Evolutionary conservation across 495 filamentous ascomycete genomes (phyloP), one percentile per base, ranked within the genome.

Genomic region (Penicillium herquei): DNA sequence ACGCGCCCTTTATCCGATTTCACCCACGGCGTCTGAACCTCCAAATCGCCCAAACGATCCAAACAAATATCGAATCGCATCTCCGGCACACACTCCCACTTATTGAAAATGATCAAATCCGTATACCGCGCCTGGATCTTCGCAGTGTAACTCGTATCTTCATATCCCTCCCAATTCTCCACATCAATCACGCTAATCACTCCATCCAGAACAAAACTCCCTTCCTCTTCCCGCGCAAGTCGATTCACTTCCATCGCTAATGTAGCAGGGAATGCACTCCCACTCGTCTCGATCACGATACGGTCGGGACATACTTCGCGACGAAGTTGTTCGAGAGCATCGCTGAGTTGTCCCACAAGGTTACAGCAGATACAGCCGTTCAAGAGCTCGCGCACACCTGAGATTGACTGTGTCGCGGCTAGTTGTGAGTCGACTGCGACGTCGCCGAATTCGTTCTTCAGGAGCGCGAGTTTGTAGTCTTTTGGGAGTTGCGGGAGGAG

Each of bases 291-390:
- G 70, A 98, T 87, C 44, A 98, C 82, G 67, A 98, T 94, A 18
- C 94, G 81, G 67, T 96, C 88, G 0, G 91, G 92, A 0, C 57
- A 31, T 11, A 84, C 76, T 37, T 80, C 74, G 39, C 73, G 65
- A 45, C 79, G 77, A 12, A 98, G 84, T 51, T 91, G 82, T 4
- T 81, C 68, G 3, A 98, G 84, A 0, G 93, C 93, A 48, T 87
- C 82, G 61, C 83, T 81, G 21, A 98, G 82, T 70, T 94, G 89
- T 3, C 94, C 94, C 49, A 98, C 92, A 13, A 97, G 86, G 66
- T 97, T 98, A 75, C 94, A 98, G 79, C 94, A 98, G 66, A 98
- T 97, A 71, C 94, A 98, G 57, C 94, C 94, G 65, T 95, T 93
- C 16, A 98, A 85, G 3, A 98, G 78, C 66, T 98, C 94, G 62